Percentiles rank a stretch among this genome's conserved stretches.
Evolutionary conservation across 208 protist species (phyloP).

Genomic region (Zelonia costaricensis): DNA sequence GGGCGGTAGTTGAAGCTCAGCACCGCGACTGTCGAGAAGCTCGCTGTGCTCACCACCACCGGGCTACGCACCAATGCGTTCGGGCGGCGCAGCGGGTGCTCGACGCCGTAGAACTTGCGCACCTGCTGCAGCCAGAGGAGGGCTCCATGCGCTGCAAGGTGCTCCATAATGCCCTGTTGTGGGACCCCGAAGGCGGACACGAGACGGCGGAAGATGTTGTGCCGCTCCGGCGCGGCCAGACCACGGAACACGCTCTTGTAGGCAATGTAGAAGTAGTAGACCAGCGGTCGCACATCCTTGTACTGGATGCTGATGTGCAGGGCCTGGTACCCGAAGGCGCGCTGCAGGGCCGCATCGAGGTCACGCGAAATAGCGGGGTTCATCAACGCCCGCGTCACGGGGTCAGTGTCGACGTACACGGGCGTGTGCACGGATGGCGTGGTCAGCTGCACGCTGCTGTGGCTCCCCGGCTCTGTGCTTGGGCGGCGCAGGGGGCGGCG

Average conservation of each 20-base stretch:
- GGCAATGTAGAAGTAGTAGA: constrained; percentile 73
- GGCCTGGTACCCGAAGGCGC: constrained; percentile 54
- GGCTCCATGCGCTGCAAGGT: background rate
- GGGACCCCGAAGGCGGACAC: constrained; percentile 59
- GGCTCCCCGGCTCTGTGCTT: too few species aligned
- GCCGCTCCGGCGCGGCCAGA: constrained; percentile 59
- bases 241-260: constrained; percentile 68
- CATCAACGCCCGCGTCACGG: constrained; percentile 9
- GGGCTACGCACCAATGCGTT: background rate
- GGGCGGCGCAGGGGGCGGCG: too few species aligned
- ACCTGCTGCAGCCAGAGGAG: background rate
- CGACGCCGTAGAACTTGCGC: background rate
- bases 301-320: constrained; percentile 58
- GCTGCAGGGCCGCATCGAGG: constrained; percentile 10
- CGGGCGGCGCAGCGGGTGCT: background rate
- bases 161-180: background rate
- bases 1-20: too few species aligned
- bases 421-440: too few species aligned
- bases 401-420: too few species aligned
- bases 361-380: background rate
- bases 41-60: too few species aligned
- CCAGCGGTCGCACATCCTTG: constrained; percentile 53
- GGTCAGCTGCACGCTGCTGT: too few species aligned
- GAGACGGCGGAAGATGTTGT: constrained; percentile 50
- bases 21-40: background rate